Evolutionary conservation across 2,329 filamentous ascomycete genomes (phyloP), one percentile per base, ranked within the genome.

Genomic region (Botrytis elliptica): DNA sequence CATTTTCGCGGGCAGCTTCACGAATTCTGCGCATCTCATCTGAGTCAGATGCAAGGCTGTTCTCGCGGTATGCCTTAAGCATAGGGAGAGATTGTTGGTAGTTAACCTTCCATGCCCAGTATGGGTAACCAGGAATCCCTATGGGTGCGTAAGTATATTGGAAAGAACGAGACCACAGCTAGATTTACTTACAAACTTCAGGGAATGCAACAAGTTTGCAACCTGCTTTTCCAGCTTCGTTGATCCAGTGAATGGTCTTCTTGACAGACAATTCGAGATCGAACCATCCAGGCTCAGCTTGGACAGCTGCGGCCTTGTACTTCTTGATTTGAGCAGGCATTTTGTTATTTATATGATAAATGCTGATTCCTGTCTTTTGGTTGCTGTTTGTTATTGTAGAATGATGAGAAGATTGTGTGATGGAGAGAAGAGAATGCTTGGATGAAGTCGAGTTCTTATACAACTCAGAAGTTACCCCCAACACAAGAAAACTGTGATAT

Each of bases 271-370:
- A 85, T 20, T 85, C 82, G 4, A 91, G 84, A 77, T 91, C 86
- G 9, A 91, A 83, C 88, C 88, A 91, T 1, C 83, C 84, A 0
- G 88, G 88, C 79, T 90, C 89, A 12, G 86, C 85, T 78, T 91
- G 88, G 1, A 87, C 84, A 16, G 86, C 86, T 46, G 84, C 86
- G 8, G 88, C 70, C 44, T 71, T 70, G 60, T 73, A 73, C 49
- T 73, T 73, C 42, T 73, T 73, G 64, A 73, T 73, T 33, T 49
- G 64, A n/a, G 71, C 64, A 52, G 71, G 71, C 71, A 73, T 73
- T 25, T 42, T 73, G 42, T n/a, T 40, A 9, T 62, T 7, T 36
- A 22, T 42, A 42, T 16, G n/a, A 25, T 42, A 14, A 18, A 10
- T 25, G 16, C 42, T 68, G 36, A 4, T 42, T 42, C 5, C 16